Base-by-base conservation (phyloP, 2,329 filamentous ascomycete species). In the Hirsutella rhossiliensis region DNA sequence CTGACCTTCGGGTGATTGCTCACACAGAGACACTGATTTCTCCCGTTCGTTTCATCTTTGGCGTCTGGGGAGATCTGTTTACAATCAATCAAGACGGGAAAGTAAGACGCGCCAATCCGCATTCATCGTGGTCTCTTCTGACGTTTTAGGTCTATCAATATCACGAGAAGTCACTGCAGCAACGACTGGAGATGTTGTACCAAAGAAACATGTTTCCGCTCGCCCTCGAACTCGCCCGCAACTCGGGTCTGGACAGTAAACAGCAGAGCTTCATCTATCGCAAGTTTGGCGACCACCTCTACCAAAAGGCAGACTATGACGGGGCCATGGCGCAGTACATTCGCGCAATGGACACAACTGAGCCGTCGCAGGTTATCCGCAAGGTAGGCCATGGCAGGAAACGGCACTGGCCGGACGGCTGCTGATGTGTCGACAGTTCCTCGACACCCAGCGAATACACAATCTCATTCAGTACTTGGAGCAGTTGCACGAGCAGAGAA, bases 291-390 rank as follows among this genome's bases (percentile, higher is more conserved):
- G 92, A 98, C 59, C 86, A 90, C 56, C 65, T 97, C 4, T 97
- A 98, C 56, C 87, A 94, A 51, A 95, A 94, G 56, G 87, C 85
- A 5, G 89, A 96, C 57, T 98, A 90, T 57, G 92, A 98, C 57
- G 92, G 86, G 7, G 89, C 94, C n/a, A 98, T 98, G 94, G 84
- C 94, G 55, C 92, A 97, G 61, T 98, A 98, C 58, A 80, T 98
- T 49, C 84, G 87, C 53, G 90, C 94, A 0, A 96, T 98, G 47
- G 89, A 96, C 58, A 92, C 87, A 47, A 97, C 90, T 0, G 90
- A 97, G 56, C 90, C 90, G 7, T 96, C 90, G 2, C 90, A 96
- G 57, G 87, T 97, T 40, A 96, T 97, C 56, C 78, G 90, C 54
- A 96, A 95, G 69, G 84, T 85, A 57, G 42, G 54, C 17, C 11